Evolutionary conservation across 2,329 filamentous ascomycete species (phyloP).

Genomic region (Saccharata proteae): DNA sequence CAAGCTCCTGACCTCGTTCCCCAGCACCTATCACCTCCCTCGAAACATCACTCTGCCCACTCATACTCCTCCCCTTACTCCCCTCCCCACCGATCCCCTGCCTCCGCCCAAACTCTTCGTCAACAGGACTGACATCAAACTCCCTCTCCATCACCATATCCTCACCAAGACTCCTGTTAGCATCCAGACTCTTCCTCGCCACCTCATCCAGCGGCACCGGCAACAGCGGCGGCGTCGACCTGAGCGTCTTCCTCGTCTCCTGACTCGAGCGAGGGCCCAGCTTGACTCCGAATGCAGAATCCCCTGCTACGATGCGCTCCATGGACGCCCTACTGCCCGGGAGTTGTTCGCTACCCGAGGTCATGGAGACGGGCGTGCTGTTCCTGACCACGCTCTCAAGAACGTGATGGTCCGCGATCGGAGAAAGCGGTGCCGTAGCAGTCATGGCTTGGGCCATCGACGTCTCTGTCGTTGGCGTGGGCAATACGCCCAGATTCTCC

Average conservation of each 20-base stretch:
- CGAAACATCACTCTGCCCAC: too few species aligned
- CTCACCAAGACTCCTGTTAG: background rate
- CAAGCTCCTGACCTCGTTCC: too few species aligned
- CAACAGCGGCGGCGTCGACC: constrained; percentile 1
- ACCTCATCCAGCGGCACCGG: constrained; percentile 6
- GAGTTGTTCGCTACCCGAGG: constrained; percentile 2
- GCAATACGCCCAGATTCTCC: too few species aligned
- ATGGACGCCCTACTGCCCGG: constrained; percentile 6
- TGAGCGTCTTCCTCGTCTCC: background rate
- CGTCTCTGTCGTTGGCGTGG: background rate
- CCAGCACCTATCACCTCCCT: too few species aligned
- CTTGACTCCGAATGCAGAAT: background rate
- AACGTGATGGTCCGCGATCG: background rate
- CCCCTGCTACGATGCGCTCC: background rate
- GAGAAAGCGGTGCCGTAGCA: background rate
- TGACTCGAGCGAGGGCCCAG: background rate
- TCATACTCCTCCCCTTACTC: too few species aligned
- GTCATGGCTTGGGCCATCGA: background rate
- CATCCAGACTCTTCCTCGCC: constrained; percentile 2
- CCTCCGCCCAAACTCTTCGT: too few species aligned
- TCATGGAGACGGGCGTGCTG: constrained; percentile 6
- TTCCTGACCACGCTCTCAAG: constrained; percentile 7
- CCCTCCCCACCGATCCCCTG: too few species aligned
- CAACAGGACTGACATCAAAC: too few species aligned
- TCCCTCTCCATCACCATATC: too few species aligned